phyloP scores from a whole-genome alignment of 305 asterid genomes.

The Fraxinus ornus region DNA sequence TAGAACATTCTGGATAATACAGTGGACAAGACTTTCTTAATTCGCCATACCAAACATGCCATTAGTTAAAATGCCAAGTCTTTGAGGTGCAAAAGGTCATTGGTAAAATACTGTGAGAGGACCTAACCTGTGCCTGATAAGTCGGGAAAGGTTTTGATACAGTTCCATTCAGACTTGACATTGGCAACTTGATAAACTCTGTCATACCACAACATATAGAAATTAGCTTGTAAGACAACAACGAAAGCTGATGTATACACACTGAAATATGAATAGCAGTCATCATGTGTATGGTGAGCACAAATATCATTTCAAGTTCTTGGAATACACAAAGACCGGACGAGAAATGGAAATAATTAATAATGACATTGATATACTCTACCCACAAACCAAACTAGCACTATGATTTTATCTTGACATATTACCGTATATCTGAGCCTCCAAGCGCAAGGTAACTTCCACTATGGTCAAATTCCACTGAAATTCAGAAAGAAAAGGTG shows the following conservation, averaged over 20 bases:
- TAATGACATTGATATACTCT: background rate
- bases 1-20: background rate
- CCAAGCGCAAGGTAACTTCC: conserved; percentile 93
- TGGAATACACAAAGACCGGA: background rate
- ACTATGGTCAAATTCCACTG: conserved; percentile 95
- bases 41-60: background rate
- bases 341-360: background rate
- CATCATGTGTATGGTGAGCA: background rate
- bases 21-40: background rate
- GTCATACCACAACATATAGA: conserved; percentile 26
- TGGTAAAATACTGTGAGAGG: conserved; percentile 1
- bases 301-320: conserved; percentile 6
- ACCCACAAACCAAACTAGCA: background rate
- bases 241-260: background rate
- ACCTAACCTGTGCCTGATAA: conserved; percentile 87
- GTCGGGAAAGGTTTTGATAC: conserved; percentile 89
- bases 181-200: conserved; percentile 86
- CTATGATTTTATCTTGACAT: background rate
- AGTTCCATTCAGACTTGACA: conserved; percentile 90
- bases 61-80: background rate
- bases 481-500: conserved; percentile 21
- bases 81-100: background rate
- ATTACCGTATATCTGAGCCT: conserved; percentile 86
- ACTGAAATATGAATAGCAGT: background rate
- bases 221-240: background rate